Base-by-base conservation (phyloP, 2,329 filamentous ascomycete genomes). In the Colletotrichum viniferum region DNA sequence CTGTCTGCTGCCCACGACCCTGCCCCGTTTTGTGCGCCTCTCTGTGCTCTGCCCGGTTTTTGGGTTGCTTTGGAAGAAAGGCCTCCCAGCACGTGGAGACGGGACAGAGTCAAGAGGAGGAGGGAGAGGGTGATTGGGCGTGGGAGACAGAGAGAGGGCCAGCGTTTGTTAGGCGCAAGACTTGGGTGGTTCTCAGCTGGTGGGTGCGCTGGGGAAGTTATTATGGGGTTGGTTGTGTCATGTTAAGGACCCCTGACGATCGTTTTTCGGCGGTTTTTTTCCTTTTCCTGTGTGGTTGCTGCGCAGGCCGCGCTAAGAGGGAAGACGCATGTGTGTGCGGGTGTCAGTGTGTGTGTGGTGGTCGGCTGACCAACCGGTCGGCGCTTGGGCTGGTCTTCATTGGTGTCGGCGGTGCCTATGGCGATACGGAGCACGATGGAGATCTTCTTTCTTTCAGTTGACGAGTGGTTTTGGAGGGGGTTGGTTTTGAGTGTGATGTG, bases 181-280 rank as follows among this genome's bases (percentile, higher is more conserved):
- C 38, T 14, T 52, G 58, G n/a, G 61, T 34, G 36, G 32, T 52
- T 52, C 43, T 52, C 43, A 52, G 61, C 4, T 24, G 61, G 72
- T 74, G 69, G 73, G 62, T 74, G 73, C 62, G 68, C 69, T 72
- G 73, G 73, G 73, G 71, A 61, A 74, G 21, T 62, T 43, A 58
- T 38, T 62, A 26, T 32, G 55, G 72, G 68, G 58, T 18, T 6
- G 55, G 34, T 24, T 28, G 73, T 74, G 69, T 74, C 73, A 72
- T 67, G 69, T 74, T 62, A 18, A 74, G 65, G 62, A 52, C 73
- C 73, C 73, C 69, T 74, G 73, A 74, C 38, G 69, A 74, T 74
- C 73, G 56, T 32, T 72, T 36, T 14, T 65, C 52, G 61, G 61
- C 52, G n/a, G 13, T 30, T 48, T 38, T 28, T 18, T 28, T 13